Evolutionary conservation across 495 filamentous ascomycete species (phyloP).

Genomic region (Delitschia confertaspora): DNA sequence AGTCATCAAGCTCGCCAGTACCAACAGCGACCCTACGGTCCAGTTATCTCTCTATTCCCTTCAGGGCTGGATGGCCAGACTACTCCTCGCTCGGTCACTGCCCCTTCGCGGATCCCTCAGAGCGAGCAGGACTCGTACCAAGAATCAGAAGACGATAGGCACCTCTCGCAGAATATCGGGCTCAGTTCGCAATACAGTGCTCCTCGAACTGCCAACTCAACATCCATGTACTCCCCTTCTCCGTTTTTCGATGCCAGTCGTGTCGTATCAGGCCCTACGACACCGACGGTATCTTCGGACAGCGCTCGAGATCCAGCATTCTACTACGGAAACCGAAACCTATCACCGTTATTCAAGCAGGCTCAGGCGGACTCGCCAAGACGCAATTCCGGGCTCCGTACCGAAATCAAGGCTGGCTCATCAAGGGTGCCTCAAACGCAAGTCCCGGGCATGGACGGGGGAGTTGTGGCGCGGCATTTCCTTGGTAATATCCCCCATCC

Average conservation of each 20-base stretch:
- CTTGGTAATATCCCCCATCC: too few relatives aligned
- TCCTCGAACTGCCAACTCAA: conserved; percentile 2
- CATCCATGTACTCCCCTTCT: conserved; percentile 17
- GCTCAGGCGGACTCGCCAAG: conserved; percentile 20
- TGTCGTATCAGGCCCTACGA: conserved; percentile 28
- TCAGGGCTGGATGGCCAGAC: conserved; percentile 54
- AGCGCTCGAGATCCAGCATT: conserved; percentile 11
- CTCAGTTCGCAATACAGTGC: too few relatives aligned
- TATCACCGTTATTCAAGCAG: conserved; percentile 36
- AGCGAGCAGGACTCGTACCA: conserved; percentile 11
- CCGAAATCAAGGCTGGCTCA: conserved; percentile 19
- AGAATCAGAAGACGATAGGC: conserved; percentile 3
- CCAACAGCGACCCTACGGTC: conserved; percentile 32
- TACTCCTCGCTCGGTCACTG: conserved; percentile 18
- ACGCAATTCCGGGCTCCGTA: conserved; percentile 22
- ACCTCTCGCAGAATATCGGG: too few relatives aligned
- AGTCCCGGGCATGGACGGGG: too few relatives aligned
- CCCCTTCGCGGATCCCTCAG: conserved; percentile 18
- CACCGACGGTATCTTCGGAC: conserved; percentile 21
- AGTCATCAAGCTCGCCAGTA: too few relatives aligned
- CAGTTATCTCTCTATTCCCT: conserved; percentile 50
- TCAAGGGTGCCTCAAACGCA: conserved; percentile 11
- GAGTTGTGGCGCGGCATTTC: too few relatives aligned
- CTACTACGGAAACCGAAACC: conserved; percentile 36
- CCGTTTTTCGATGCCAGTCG: conserved; percentile 22